Base-by-base conservation (phyloP, 305 asterid species). In the Rubia peregrina region DNA sequence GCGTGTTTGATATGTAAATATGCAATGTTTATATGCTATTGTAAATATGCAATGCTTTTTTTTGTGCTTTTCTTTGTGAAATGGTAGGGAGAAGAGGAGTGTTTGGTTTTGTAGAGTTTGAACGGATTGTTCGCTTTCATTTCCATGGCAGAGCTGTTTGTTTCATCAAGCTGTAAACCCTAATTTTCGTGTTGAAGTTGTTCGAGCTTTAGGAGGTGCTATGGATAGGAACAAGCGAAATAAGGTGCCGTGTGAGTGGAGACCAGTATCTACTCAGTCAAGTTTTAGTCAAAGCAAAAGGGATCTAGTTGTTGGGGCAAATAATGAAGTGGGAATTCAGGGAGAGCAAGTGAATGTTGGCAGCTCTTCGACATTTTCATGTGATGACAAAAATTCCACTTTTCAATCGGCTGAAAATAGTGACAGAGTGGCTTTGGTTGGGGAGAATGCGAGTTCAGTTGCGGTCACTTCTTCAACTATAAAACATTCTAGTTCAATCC, bases 191-290 rank as follows among this genome's bases (percentile, higher is more conserved):
- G 80, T 78, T 86, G 81, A 77, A 68, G 60, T 67, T 69, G 65
- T 67, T 75, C 83, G 74, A 75, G 77, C 73, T 67, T 65, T 51
- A 69, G 56, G 68, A 64, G 65, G 57, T 55, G 75, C 36, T 26
- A 76, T 76, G 82, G 84, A 76, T 49, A 36, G 67, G 70, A 81
- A 44, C 71, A 80, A 71, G 40, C 76, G 53, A 42, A 79, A 74
- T 77, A 72, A 26, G 55, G 83, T 74, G 5, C 72, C 80, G 19
- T 81, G 69, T 71, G 74, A 74, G 73, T 82, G 95, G 96, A 84
- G 91, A 80, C 83, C 82, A 26, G 84, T 87, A 67, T 84, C 90
- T 46, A 83, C 87, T 55, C 91, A 77, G 56, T 73, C 92, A 53
- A 74, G 70, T 84, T 60, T 49, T 38, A 40, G 46, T 56, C 79